Evolutionary conservation across 805 yeast species (phyloP).

Genomic region (Starmerella vitae): DNA sequence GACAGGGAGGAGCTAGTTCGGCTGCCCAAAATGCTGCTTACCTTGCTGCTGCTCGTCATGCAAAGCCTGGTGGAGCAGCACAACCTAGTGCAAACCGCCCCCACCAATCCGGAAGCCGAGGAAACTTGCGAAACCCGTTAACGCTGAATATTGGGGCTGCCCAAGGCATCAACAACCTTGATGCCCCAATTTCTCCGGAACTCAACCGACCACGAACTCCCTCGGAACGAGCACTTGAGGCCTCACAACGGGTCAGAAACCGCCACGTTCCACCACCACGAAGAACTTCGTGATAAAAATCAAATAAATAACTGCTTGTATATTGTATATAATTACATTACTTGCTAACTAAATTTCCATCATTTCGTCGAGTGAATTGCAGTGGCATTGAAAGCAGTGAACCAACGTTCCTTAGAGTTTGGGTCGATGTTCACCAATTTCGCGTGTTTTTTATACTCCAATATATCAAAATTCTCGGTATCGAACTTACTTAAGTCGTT

Average conservation of each 20-base stretch:
- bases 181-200: constrained; percentile 9
- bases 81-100: neutral
- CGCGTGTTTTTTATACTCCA: constrained; percentile 1
- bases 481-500: constrained; percentile 19
- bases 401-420: constrained; percentile 21
- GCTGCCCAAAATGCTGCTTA: no score
- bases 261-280: neutral
- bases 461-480: constrained; percentile 25
- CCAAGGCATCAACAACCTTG: neutral
- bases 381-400: constrained; percentile 23
- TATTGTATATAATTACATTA: no score
- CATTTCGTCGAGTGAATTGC: constrained; percentile 22
- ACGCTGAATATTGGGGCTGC: neutral
- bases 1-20: neutral
- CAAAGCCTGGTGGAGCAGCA: neutral
- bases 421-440: constrained; percentile 4
- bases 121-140: neutral
- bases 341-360: no score
- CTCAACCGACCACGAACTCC: constrained; percentile 11
- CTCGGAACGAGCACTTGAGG: constrained; percentile 15
- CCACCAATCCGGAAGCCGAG: neutral
- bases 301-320: no score
- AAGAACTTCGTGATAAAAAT: neutral
- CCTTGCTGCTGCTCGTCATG: no score
- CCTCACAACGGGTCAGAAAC: constrained; percentile 10